Percentiles rank a stretch among this genome's conserved stretches.
Conservation (phyloP, 2,329 filamentous ascomycete species). For the Penicillium sp. region DNA sequence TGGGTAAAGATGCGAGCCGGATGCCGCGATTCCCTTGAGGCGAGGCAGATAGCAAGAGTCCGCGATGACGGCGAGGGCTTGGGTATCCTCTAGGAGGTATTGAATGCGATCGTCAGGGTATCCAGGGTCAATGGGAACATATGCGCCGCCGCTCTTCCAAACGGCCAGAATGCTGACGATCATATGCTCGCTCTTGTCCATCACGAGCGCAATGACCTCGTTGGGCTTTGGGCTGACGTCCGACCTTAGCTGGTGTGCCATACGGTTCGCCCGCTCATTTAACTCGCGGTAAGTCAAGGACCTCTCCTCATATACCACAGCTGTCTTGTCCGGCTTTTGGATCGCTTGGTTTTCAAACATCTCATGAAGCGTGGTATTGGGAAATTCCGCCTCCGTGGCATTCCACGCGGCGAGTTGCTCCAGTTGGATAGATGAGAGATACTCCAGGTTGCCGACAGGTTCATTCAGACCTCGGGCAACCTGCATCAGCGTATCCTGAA, state of each 20-base stretch:
- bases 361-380: neutral
- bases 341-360: neutral
- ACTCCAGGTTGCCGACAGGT: neutral
- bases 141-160: neutral
- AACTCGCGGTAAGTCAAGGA: neutral
- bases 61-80: neutral
- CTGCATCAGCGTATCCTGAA: neutral
- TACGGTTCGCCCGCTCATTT: neutral
- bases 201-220: neutral
- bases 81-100: neutral
- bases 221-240: neutral
- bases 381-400: neutral
- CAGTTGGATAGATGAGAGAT: neutral
- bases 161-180: neutral
- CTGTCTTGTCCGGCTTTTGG: neutral
- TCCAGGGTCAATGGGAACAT: neutral
- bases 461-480: neutral
- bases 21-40: neutral
- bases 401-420: neutral
- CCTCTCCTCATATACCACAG: neutral
- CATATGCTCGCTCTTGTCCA: constrained; percentile 1
- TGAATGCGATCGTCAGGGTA: neutral
- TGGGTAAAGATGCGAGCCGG: neutral
- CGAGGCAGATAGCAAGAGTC: neutral
- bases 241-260: neutral